Base-by-base conservation (phyloP, 768 basidiomycete genomes). In the Amanita muscaria region DNA sequence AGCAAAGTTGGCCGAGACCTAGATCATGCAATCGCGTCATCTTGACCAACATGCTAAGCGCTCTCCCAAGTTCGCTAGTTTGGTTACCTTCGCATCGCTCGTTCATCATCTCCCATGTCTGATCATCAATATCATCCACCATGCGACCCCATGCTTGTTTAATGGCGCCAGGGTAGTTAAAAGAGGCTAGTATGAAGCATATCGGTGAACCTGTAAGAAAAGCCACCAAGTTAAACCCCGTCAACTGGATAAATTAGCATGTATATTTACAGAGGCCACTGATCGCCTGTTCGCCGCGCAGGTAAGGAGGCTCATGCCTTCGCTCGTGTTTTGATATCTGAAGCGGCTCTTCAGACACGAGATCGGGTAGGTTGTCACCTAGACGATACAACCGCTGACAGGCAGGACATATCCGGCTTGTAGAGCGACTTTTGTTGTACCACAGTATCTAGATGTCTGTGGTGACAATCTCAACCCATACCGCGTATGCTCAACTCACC, bases 401-500 rank as follows among this genome's bases (percentile, higher is more conserved):
- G 1, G 83, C 74, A 2, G 88, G 87, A 53, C 88, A 90, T 41
- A 89, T 72, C 21, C 88, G 77, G 43, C 79, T 74, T 8, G 68
- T 72, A 4, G 70, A 60, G 2, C 88, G 74, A 56, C 83, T 87
- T 63, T 87, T 87, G 67, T 90, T 90, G 55, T 89, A 88, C 86
- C 86, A 89, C 10, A 88, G 53, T 8, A 84, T 78, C 85, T 86
- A 49, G n/a, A 3, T 12, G 14, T n/a, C n/a, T n/a, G n/a, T n/a
- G n/a, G n/a, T n/a, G n/a, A n/a, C n/a, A n/a, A n/a, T n/a, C n/a
- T n/a, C 11, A 36, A 9, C 15, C 7, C 32, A 4, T 19, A 11
- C 7, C 21, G 24, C 27, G 6, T 41, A 32, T 46, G 15, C 1
- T 15, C 5, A 10, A 64, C 79, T 37, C 52, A 88, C 87, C 50